Evolutionary conservation across 78 protist genomes (phyloP), one percentile per base, ranked within the genome.

Genomic region (Dictyostelium discoideum): DNA sequence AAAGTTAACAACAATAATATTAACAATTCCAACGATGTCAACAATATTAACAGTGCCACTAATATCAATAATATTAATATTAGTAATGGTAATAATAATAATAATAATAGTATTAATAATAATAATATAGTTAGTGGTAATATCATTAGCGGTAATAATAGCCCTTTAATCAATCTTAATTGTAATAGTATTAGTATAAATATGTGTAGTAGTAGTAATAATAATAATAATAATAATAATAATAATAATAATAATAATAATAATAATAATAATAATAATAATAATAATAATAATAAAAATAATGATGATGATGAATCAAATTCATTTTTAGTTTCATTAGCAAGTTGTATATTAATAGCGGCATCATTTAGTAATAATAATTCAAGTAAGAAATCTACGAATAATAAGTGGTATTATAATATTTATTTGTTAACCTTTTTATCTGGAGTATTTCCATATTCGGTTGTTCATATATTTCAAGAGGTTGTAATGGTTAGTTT

Each of bases 321-420:
- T 67, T 67, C 76, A 67, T 67, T 67, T 67, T 67, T 67, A 67
- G 32, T 67, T 67, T 67, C 76, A n/a, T 67, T 67, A 26, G 76
- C 76, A 67, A 67, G 76, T 67, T 67, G 76, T 24, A 24, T 67
- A 67, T 67, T 67, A n/a, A 67, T 67, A 24, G 76, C 76, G 14
- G 26, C 76, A 67, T n/a, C 76, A 1, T 67, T 24, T 67, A 67
- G 76, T 67, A 54, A 54, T 54, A 54, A 54, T 54, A 67, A 26
- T 67, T 24, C 37, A 24, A 67, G 37, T 24, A 67, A 67, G 76
- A 67, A 67, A 67, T 73, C 79, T 10, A 10, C 44, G 20, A 32
- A 24, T 24, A 24, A 24, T 67, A 20, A 26, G 37, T 73, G 39
- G 79, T 73, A 29, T 11, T 73, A 73, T 29, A 73, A 73, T 73